Percentiles rank a stretch among this genome's conserved stretches.
phyloP scores from a whole-genome alignment of 2,329 filamentous ascomycete species.

The Colletotrichum sp. region DNA sequence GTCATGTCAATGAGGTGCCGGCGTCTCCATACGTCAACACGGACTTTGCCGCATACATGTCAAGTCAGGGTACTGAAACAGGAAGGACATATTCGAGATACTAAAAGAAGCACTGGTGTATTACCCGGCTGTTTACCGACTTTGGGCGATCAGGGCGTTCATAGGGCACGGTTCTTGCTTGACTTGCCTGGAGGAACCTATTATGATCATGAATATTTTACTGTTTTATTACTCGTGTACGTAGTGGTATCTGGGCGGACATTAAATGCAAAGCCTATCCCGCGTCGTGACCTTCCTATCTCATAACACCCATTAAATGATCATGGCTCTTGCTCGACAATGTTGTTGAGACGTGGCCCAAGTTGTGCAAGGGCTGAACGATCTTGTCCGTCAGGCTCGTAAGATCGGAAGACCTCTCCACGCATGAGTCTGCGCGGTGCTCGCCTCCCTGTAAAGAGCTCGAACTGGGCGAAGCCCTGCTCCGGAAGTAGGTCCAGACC shows the following conservation, averaged over 20 bases:
- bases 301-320: neutral
- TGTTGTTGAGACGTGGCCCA: conserved; percentile 42
- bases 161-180: neutral
- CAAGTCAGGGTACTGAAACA: neutral
- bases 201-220: neutral
- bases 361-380: conserved; percentile 44
- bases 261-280: neutral
- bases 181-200: neutral
- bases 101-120: neutral
- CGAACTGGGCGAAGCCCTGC: conserved; percentile 83
- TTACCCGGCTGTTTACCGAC: neutral
- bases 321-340: conserved; percentile 45
- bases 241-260: conserved; percentile 9
- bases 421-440: conserved; percentile 76
- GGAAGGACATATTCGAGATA: neutral
- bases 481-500: conserved; percentile 79
- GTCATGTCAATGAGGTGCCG: neutral
- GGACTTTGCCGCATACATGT: conserved; percentile 15
- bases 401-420: conserved; percentile 60
- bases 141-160: neutral
- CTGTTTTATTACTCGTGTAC: conserved; percentile 12
- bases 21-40: conserved; percentile 14
- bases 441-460: conserved; percentile 76
- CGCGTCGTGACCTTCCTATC: neutral
- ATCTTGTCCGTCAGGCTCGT: conserved; percentile 44